phyloP scores from a whole-genome alignment of 768 basidiomycete species.

The Obba rivulosa region DNA sequence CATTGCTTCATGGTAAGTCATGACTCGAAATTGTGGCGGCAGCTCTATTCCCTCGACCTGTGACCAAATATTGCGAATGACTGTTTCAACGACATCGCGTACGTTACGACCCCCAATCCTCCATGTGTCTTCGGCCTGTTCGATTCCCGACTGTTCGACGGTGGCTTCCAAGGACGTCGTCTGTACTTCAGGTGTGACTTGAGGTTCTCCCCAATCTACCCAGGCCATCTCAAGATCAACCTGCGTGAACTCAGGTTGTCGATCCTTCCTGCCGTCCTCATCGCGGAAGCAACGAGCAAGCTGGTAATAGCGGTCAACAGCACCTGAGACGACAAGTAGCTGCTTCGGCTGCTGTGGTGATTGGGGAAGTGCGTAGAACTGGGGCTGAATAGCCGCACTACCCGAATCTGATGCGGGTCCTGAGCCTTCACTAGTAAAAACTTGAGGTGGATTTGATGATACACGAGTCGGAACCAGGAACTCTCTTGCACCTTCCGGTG shows the following conservation, averaged over 20 bases:
- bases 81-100: conserved; percentile 67
- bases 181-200: background rate
- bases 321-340: conserved; percentile 84
- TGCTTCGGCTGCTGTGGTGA: conserved; percentile 98
- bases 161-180: conserved; percentile 7
- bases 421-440: conserved; percentile 12
- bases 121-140: conserved; percentile 44
- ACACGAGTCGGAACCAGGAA: conserved; percentile 83
- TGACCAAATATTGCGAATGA: conserved; percentile 75
- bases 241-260: conserved; percentile 97
- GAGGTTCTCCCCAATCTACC: conserved; percentile 65
- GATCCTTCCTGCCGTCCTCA: conserved; percentile 90
- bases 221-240: conserved; percentile 96
- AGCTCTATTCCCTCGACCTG: conserved; percentile 59
- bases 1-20: conserved; percentile 94
- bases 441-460: conserved; percentile 26
- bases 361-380: conserved; percentile 88
- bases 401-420: background rate
- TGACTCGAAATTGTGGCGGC: conserved; percentile 62
- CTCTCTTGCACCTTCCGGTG: conserved; percentile 92
- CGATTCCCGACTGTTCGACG: conserved; percentile 17
- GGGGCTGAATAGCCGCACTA: conserved; percentile 17
- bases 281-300: conserved; percentile 94
- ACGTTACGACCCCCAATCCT: conserved; percentile 84
- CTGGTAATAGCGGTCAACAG: conserved; percentile 88